Evolutionary conservation across 371 early-diverging fungal species (phyloP), one percentile per base, ranked within the genome.

Genomic region (Apophysomyces sp.): DNA sequence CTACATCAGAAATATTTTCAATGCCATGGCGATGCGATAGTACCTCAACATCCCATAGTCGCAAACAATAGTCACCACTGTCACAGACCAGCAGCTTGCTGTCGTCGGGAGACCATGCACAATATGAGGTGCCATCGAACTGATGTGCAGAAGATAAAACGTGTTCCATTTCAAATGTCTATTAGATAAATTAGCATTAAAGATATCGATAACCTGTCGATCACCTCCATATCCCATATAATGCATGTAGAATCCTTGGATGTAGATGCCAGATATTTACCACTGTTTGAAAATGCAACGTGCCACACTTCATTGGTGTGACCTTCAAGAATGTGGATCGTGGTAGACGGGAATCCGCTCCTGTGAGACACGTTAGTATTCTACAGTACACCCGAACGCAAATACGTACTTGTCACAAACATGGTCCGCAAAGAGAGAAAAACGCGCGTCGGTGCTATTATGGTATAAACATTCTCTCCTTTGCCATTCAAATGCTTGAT

Each of bases 241-340:
- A 90, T 91, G 53, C 84, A 82, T 6, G 85, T 86, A 21, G 77
- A 71, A 73, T 96, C 96, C 60, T 85, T 86, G 13, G 94, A 93
- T 0, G 89, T 92, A 0, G 95, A 93, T 5, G 94, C 96, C 13
- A 96, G 76, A 63, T 81, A 87, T 40, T 68, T 72, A 31, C 95
- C 96, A 62, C 85, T 78, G 36, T 89, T 87, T 4, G 94, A 94
- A 66, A 94, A 95, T 0, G 86, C 78, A 36, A 94, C 77, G 62
- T 87, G 90, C 97, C 97, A 96, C 1, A 96, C 95, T 69, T 96
- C 97, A 72, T 95, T 92, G 2, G 67, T 65, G 65, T 95, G 97
- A 9, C 84, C 89, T 34, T 77, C 73, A 26, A 94, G 70, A 4
- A 84, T 76, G 41, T 83, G 81, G 2, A 76, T 80, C 0, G 86